Conservation (phyloP, 768 basidiomycete species). For the Hortiboletus flavorubellus region DNA sequence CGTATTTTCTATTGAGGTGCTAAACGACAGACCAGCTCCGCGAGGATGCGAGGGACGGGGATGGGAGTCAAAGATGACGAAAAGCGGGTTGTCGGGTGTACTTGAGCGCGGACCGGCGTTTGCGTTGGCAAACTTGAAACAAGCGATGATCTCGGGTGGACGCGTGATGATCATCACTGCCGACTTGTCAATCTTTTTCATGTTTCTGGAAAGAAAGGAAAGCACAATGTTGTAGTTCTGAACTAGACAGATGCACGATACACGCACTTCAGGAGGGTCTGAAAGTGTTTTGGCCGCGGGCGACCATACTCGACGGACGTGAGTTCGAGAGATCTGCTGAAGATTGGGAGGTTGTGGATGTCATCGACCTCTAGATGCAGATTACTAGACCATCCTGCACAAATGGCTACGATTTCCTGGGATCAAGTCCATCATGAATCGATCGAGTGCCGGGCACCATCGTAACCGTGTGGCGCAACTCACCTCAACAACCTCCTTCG, state of each 20-base stretch:
- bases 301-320: conserved; percentile 35
- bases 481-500: conserved; percentile 26
- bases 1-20: conserved; percentile 41
- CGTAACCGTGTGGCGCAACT: conserved; percentile 1
- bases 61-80: conserved; percentile 67
- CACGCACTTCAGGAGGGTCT: conserved; percentile 25
- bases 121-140: conserved; percentile 35
- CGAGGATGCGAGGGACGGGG: conserved; percentile 54
- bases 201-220: conserved; percentile 16
- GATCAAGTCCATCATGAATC: neutral
- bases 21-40: conserved; percentile 59
- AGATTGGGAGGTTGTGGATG: conserved; percentile 47
- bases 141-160: conserved; percentile 65
- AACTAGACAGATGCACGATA: neutral
- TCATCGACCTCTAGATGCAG: conserved; percentile 57
- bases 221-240: neutral
- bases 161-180: conserved; percentile 57
- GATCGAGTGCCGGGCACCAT: neutral
- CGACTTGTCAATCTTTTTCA: conserved; percentile 19
- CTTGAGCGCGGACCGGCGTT: neutral
- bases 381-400: conserved; percentile 50
- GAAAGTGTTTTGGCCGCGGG: conserved; percentile 39
- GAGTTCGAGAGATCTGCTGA: conserved; percentile 39
- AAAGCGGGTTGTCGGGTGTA: conserved; percentile 33
- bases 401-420: conserved; percentile 58